Percentiles rank a stretch among this genome's conserved stretches.
Evolutionary conservation across 2,329 filamentous ascomycete genomes (phyloP).

Genomic region (Falciphora oryzae): DNA sequence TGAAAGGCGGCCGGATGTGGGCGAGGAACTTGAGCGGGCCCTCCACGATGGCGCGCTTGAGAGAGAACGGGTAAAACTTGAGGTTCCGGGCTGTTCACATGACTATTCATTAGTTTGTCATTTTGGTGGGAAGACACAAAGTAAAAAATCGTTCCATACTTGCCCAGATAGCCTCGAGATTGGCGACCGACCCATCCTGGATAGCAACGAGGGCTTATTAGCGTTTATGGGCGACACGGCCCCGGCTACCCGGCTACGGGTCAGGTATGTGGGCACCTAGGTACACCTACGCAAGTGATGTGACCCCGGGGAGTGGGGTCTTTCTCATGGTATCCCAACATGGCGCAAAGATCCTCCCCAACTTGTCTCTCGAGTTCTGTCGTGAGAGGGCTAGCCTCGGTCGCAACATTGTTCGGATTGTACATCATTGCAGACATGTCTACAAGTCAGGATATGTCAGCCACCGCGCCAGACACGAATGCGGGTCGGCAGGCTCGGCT

Average conservation of each 20-base stretch:
- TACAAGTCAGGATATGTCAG: too few relatives aligned
- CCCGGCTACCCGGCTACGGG: too few relatives aligned
- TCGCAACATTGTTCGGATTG: conserved; percentile 42
- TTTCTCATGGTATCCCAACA: conserved; percentile 36
- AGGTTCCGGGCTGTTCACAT: not conserved
- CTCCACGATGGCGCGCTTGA: not conserved
- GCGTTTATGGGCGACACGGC: too few relatives aligned
- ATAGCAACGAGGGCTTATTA: too few relatives aligned
- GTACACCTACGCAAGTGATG: conserved; percentile 28
- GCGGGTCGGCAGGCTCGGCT: too few relatives aligned
- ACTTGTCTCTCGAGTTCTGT: conserved; percentile 38
- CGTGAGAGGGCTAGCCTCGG: conserved; percentile 39
- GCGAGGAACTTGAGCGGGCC: not conserved
- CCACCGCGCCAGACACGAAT: too few relatives aligned
- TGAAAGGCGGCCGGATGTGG: not conserved
- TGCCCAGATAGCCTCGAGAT: conserved; percentile 42
- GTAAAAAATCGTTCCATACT: conserved; percentile 42
- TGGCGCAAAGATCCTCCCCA: conserved; percentile 37
- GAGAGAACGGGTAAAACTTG: not conserved
- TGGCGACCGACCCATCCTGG: conserved; percentile 37
- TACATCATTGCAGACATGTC: conserved; percentile 34
- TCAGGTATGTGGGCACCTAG: too few relatives aligned
- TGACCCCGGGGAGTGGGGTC: conserved; percentile 35
- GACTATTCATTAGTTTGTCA: not conserved
- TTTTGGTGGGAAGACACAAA: not conserved